These are phyloP conservation scores for Lactarius indigo DNA, from an alignment of 768 basidiomycete species.

Conservation along the genomic window DNA sequence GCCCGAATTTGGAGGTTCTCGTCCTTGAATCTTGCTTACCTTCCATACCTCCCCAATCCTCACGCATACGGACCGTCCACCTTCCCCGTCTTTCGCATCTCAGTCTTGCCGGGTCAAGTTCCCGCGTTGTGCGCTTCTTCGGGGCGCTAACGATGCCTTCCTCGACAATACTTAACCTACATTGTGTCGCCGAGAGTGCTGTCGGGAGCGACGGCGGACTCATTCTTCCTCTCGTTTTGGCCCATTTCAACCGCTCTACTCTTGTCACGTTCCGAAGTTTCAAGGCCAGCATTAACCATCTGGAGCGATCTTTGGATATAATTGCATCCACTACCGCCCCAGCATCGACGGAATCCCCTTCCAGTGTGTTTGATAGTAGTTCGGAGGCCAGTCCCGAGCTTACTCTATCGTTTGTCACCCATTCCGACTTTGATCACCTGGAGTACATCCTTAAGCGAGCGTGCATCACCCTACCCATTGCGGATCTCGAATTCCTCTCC, in stretches of 20 bases:
- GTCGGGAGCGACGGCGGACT: not conserved
- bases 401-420: not conserved
- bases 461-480: slow-evolving; percentile 3
- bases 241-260: not conserved
- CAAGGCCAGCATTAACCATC: not conserved
- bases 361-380: not conserved
- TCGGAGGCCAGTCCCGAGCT: not conserved
- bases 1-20: slow-evolving; percentile 5
- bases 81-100: slow-evolving; percentile 12
- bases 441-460: not conserved
- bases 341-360: not conserved
- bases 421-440: not conserved
- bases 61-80: not conserved
- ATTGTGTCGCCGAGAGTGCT: not conserved
- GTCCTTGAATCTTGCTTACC: slow-evolving; percentile 8
- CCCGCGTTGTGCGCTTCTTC: slow-evolving; percentile 4
- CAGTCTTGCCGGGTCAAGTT: not conserved
- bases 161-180: slow-evolving; percentile 1
- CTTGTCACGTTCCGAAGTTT: slow-evolving; percentile 5
- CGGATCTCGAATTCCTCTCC: slow-evolving; percentile 9
- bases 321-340: not conserved
- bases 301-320: not conserved
- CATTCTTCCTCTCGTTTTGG: slow-evolving; percentile 4
- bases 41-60: not conserved
- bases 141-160: not conserved